Evolutionary conservation across 768 basidiomycete species (phyloP).

Genomic region (Lactarius hatsudake): DNA sequence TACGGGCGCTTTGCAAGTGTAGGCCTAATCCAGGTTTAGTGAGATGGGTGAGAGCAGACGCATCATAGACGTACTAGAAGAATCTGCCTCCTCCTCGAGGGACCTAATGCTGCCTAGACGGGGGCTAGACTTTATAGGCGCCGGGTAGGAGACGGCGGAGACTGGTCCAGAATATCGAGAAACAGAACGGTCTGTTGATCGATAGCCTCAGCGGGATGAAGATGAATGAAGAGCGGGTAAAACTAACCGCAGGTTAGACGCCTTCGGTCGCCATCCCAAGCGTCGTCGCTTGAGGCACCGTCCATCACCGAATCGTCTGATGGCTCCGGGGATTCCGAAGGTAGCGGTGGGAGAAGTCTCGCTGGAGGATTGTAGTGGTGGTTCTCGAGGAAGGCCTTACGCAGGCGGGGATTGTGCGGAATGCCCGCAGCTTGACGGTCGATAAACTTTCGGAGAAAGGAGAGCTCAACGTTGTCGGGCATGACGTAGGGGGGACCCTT

Average conservation of each 20-base stretch:
- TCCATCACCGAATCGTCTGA: constrained; percentile 26
- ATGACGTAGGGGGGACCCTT: constrained; percentile 79
- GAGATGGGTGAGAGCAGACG: too few species aligned
- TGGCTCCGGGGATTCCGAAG: constrained; percentile 25
- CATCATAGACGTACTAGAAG: constrained; percentile 16
- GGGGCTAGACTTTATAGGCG: constrained; percentile 20
- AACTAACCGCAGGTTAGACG: constrained; percentile 18
- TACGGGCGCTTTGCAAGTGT: constrained; percentile 22
- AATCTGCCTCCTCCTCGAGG: constrained; percentile 26
- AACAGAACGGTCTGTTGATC: constrained; percentile 12
- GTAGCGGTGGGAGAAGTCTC: constrained; percentile 14
- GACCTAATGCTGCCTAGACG: constrained; percentile 20
- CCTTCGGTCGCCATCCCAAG: constrained; percentile 21
- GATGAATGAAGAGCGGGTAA: not conserved
- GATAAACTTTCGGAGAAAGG: constrained; percentile 79
- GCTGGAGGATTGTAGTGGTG: constrained; percentile 9
- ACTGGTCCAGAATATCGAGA: constrained; percentile 13
- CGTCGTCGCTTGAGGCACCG: constrained; percentile 21
- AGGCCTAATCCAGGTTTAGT: not conserved
- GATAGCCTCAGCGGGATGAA: not conserved
- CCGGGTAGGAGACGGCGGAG: constrained; percentile 6
- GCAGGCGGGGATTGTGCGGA: constrained; percentile 77
- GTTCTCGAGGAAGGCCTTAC: constrained; percentile 33
- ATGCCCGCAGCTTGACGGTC: constrained; percentile 74
- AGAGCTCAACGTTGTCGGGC: constrained; percentile 74